Base-by-base conservation (phyloP, 176 grass and related monocot species). In the Thinopyrum elongatum region DNA sequence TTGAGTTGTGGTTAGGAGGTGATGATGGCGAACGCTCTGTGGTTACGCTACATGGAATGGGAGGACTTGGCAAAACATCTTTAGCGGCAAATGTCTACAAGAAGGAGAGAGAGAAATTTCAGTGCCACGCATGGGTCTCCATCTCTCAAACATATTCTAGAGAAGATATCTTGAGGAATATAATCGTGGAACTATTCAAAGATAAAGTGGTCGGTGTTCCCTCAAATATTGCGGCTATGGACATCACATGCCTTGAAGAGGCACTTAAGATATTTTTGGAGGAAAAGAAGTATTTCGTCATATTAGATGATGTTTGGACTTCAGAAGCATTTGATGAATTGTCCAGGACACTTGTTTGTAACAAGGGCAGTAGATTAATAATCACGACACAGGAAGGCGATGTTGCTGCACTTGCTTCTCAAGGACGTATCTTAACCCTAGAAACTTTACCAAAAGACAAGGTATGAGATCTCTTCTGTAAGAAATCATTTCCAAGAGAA, bases 241-340 rank as follows among this genome's bases (percentile, higher is more conserved):
- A 41, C 4, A 2, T 41, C 7, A 19, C 12, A 19, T 0, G 2
- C 14, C 58, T 79, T 79, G n/a, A 41, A 64, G 58, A 26, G 8
- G 42, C 14, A 28, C 2, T 80, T 0, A 42, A 28, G 10, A 28
- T 2, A 10, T 80, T 42, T 80, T 14, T 80, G 0, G 8, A 28
- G 23, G 1, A 80, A 0, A 27, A 42, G 14, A 79, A 62, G 58
- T 79, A 26, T 10, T 62, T 79, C 33, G 19, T 79, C 1, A 4
- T 31, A 31, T 31, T 31, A 4, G 77, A 80, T 7, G 58, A 80
- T 4, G 77, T 80, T 42, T 80, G 77, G 77, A 80, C 34, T 44
- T 35, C 58, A 19, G n/a, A 64, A 42, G 58, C 34, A 1, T 42
- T 64, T 25, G 30, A 0, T 42, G 77, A 64, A 7, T 17, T 80